Percentiles rank a stretch among this genome's conserved stretches.
These are phyloP conservation scores for Diddensiella santjacobensis DNA, from an alignment of 805 yeast species.

Conservation along the genomic window DNA sequence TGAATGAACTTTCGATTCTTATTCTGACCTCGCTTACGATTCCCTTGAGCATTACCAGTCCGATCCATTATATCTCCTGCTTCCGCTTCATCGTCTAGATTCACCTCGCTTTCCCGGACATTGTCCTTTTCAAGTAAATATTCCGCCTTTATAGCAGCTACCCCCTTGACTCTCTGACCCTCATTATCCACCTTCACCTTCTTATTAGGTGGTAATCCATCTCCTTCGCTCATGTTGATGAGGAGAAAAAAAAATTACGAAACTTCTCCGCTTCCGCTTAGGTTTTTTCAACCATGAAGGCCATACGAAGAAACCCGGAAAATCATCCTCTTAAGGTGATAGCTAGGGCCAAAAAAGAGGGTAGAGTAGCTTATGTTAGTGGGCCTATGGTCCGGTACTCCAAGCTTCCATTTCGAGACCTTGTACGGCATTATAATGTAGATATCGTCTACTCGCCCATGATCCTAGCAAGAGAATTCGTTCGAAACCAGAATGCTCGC, in stretches of 20 bases:
- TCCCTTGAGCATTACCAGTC: slow-evolving; percentile 47
- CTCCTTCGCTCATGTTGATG: slow-evolving; percentile 14
- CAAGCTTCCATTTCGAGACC: slow-evolving; percentile 83
- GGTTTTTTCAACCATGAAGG: not conserved
- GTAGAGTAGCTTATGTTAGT: slow-evolving; percentile 59
- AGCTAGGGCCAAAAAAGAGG: slow-evolving; percentile 42
- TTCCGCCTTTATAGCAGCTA: slow-evolving; percentile 75
- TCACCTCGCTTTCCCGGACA: slow-evolving; percentile 13
- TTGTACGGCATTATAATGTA: slow-evolving; percentile 65
- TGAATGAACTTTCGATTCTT: slow-evolving; percentile 76
- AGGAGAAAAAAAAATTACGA: not conserved
- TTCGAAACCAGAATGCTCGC: slow-evolving; percentile 76
- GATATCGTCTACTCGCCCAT: slow-evolving; percentile 93
- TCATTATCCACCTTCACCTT: slow-evolving; percentile 25
- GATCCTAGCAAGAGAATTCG: slow-evolving; percentile 95
- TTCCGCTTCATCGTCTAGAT: slow-evolving; percentile 25
- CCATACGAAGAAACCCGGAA: slow-evolving; percentile 36
- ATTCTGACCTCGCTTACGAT: slow-evolving; percentile 75
- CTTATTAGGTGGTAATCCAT: slow-evolving; percentile 22
- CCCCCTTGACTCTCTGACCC: slow-evolving; percentile 46
- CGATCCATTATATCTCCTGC: slow-evolving; percentile 24
- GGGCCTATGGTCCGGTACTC: slow-evolving; percentile 99
- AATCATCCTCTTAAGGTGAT: slow-evolving; percentile 55
- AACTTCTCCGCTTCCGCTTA: not conserved
- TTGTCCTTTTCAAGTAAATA: slow-evolving; percentile 37